phyloP scores from a whole-genome alignment of 2,329 filamentous ascomycete genomes.

The Samsoniella hepiali region DNA sequence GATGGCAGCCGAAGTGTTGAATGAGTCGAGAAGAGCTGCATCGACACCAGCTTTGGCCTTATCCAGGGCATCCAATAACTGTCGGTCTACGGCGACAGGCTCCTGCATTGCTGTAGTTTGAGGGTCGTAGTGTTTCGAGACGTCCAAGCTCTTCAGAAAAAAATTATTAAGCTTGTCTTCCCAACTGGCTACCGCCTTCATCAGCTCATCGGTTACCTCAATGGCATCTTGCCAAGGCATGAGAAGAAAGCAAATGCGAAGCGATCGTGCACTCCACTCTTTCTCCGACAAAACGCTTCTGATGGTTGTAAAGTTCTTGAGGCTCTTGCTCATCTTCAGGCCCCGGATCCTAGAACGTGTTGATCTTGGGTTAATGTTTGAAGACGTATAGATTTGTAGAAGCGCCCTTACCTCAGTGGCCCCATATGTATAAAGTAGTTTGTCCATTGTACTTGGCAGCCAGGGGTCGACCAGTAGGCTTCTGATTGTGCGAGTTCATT shows the following conservation, averaged over 20 bases:
- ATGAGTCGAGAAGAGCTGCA: background rate
- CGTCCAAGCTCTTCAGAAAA: constrained; percentile 33
- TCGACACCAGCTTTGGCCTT: background rate
- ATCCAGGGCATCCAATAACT: background rate
- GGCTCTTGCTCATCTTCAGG: constrained; percentile 3
- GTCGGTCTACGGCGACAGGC: background rate
- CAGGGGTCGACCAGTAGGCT: background rate
- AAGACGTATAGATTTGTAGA: too few species aligned
- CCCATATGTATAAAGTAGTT: constrained; percentile 3
- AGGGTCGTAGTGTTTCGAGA: constrained; percentile 6
- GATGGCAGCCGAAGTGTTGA: background rate
- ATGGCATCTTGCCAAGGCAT: constrained; percentile 4
- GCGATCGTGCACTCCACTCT: background rate
- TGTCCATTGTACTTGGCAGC: background rate
- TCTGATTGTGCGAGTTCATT: constrained; percentile 1
- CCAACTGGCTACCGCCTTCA: constrained; percentile 57
- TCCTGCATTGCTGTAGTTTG: background rate
- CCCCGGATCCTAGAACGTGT: background rate
- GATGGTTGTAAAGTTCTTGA: background rate
- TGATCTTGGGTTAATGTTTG: too few species aligned
- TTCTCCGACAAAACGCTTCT: background rate
- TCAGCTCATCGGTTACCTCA: constrained; percentile 4
- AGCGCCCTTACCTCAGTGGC: background rate
- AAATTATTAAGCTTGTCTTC: constrained; percentile 60
- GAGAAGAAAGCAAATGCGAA: background rate